Conservation (phyloP, 208 protist genomes). For the Crithidia thermophila region DNA sequence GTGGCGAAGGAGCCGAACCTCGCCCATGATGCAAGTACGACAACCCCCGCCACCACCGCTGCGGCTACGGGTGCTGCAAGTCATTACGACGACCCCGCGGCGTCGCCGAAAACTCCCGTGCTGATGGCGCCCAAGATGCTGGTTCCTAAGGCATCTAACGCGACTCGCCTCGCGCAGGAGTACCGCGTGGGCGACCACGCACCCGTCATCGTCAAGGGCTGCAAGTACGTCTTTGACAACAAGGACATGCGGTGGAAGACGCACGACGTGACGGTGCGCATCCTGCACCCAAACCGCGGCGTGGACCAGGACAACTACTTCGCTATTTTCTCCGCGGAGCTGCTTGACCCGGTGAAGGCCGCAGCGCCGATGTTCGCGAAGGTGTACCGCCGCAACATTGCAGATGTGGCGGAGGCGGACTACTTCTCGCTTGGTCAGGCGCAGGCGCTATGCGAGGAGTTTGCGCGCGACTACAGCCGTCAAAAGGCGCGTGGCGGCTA, state of each 20-base stretch:
- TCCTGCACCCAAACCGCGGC: slow-evolving; percentile 50
- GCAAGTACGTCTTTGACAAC: slow-evolving; percentile 40
- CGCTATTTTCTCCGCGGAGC: slow-evolving; percentile 48
- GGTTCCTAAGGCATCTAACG: slow-evolving; percentile 4
- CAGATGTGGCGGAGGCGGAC: slow-evolving; percentile 49
- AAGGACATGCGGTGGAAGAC: slow-evolving; percentile 33
- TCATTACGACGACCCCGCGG: not conserved
- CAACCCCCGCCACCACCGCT: too few species aligned
- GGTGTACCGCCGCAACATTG: slow-evolving; percentile 60
- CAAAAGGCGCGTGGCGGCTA: not conserved
- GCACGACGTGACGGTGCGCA: slow-evolving; percentile 35
- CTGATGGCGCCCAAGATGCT: not conserved
- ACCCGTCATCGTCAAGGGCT: slow-evolving; percentile 25
- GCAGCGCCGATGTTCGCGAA: slow-evolving; percentile 52
- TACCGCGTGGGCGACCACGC: slow-evolving; percentile 18
- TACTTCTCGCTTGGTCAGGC: slow-evolving; percentile 64
- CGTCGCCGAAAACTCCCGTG: not conserved
- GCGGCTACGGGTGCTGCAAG: too few species aligned
- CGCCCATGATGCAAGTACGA: too few species aligned
- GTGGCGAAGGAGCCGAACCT: too few species aligned
- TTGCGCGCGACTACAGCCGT: slow-evolving; percentile 54
- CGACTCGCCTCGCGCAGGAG: slow-evolving; percentile 5
- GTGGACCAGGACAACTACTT: slow-evolving; percentile 58
- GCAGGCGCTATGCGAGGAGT: slow-evolving; percentile 65
- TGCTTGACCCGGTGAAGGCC: slow-evolving; percentile 25